Evolutionary conservation across 768 basidiomycete species (phyloP), one percentile per base, ranked within the genome.

Genomic region (Lepiota brunneoincarnata): DNA sequence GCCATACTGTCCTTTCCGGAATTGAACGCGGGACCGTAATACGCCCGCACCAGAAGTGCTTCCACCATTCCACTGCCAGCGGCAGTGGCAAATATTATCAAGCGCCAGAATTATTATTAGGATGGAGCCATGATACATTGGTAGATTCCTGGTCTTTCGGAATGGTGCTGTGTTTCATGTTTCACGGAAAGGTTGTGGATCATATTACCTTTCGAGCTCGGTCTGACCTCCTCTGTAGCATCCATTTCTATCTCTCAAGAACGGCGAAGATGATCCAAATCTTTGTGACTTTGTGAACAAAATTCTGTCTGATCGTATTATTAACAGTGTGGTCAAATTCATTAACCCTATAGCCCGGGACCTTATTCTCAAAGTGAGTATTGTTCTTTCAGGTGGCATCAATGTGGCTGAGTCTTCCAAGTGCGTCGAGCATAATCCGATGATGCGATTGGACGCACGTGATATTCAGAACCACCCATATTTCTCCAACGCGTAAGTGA

Each of bases 91-190:
- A 34, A 46, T 38, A 56, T 5, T 80, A 76, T 59, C 70, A 67
- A 18, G 80, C 83, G 3, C 83, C 84, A 1, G 83, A 85, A 57
- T 55, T 80, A 0, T 55, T 82, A 11, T 67, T 84, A 7, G 78
- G 78, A 0, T 86, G 84, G 84, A 61, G 69, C 14, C 75, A 80
- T 49, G 77, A 81, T 57, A 68, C 61, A 20, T 67, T 74, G 12
- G 80, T 80, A 17, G 84, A 86, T 63, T 77, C 74, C 58, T 86
- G 84, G 83, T 76, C 76, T 0, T 82, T 84, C 56, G 84, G 83
- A 2, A 61, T 79, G 60, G 52, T 81, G 35, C 51, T 84, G 36
- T 76, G 75, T 55, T 80, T 74, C 57, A 74, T 84, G 73, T 63
- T 77, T 39, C 72, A 74, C 24, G 78, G 78, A 23, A 67, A 60